A percentile compares a stretch with the other conserved stretches of the same genome.
Conservation (phyloP, 768 basidiomycete species). For the Psilocybe tampanensis region DNA sequence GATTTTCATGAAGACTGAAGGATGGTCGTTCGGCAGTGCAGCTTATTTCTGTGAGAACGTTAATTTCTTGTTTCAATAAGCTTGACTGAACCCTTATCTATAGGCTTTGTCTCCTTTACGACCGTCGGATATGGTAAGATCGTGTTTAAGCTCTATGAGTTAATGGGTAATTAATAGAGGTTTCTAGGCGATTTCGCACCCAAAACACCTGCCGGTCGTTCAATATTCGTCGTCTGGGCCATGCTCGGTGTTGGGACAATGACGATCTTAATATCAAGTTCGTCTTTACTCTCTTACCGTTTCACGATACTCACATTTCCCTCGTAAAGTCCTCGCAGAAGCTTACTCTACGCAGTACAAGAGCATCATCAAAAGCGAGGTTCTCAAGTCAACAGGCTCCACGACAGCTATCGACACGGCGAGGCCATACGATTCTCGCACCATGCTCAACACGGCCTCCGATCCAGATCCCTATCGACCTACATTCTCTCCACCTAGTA, state of each 20-base stretch:
- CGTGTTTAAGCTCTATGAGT: neutral
- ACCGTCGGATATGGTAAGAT: slow-evolving; percentile 67
- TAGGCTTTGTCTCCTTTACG: slow-evolving; percentile 74
- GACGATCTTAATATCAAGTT: slow-evolving; percentile 75
- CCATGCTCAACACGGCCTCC: neutral
- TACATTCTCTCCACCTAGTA: neutral
- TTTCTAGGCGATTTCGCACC: slow-evolving; percentile 61
- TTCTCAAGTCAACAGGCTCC: neutral
- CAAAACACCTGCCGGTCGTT: slow-evolving; percentile 65
- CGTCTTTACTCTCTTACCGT: slow-evolving; percentile 14
- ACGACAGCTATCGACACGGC: neutral
- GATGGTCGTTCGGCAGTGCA: slow-evolving; percentile 63
- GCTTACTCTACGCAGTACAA: slow-evolving; percentile 70
- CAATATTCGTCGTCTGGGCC: slow-evolving; percentile 81
- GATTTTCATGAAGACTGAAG: slow-evolving; percentile 71
- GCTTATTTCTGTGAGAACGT: slow-evolving; percentile 69
- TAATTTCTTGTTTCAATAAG: neutral
- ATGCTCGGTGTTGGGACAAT: slow-evolving; percentile 74
- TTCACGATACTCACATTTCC: neutral
- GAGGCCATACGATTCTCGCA: neutral
- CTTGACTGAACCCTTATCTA: neutral
- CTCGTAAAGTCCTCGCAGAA: slow-evolving; percentile 42
- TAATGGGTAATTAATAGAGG: neutral
- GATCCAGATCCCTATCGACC: neutral
- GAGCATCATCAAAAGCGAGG: slow-evolving; percentile 45